A percentile compares a stretch with the other conserved stretches of the same genome.
Conservation (phyloP, 176 grass and related monocot genomes). For the Secale cereale region DNA sequence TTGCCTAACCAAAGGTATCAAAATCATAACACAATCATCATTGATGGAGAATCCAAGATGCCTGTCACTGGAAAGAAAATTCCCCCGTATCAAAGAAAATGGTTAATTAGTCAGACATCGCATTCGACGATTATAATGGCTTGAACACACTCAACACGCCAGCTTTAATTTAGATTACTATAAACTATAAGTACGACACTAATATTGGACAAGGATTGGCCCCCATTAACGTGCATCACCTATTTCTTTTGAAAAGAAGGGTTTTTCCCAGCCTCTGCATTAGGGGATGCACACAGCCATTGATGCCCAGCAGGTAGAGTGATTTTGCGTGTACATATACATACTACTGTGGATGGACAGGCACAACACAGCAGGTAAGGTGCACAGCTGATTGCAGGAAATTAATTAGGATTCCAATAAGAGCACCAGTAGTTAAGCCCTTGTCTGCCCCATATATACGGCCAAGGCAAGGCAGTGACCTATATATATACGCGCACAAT, state of each 20-base stretch:
- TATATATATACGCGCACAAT: slow-evolving; percentile 14
- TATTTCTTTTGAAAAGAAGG: too few species aligned
- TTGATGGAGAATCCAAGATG: slow-evolving; percentile 42
- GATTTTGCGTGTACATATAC: neutral
- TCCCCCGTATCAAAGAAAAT: slow-evolving; percentile 30
- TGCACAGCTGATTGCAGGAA: slow-evolving; percentile 5
- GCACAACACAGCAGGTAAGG: neutral
- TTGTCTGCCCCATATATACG: slow-evolving; percentile 20
- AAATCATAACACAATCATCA: slow-evolving; percentile 28
- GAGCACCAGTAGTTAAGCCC: slow-evolving; percentile 9
- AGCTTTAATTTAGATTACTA: neutral
- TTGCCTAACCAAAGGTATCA: neutral
- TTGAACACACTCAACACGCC: neutral
- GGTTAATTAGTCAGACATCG: slow-evolving; percentile 14
- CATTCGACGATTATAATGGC: neutral
- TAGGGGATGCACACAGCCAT: neutral
- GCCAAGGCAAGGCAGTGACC: neutral
- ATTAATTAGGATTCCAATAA: slow-evolving; percentile 4
- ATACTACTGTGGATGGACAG: neutral
- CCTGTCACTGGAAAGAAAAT: neutral
- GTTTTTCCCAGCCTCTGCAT: too few species aligned
- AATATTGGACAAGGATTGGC: neutral
- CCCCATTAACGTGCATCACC: too few species aligned
- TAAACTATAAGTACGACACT: neutral
- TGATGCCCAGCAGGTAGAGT: neutral